Base-by-base conservation (phyloP, 495 filamentous ascomycete genomes). In the Aspergillus kassunensis region DNA sequence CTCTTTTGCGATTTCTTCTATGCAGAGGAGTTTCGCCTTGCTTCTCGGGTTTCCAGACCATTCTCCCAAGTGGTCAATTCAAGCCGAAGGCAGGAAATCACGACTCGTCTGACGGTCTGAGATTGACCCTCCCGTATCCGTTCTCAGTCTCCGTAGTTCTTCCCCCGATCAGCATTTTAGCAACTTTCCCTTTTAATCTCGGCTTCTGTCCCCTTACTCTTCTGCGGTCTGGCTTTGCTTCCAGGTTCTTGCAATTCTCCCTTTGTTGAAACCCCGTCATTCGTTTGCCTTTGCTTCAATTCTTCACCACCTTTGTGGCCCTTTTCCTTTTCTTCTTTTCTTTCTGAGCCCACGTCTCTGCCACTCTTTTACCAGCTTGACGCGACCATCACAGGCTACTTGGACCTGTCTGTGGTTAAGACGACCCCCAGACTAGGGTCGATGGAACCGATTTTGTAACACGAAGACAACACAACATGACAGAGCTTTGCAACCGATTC, bases 221-320 rank as follows among this genome's bases (percentile, higher is more conserved):
- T 44, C 45, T 51, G 52, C 18, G 6, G 13, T 43, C 39, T 44
- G 16, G 37, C 36, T 39, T 9, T 27, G 4, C 24, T 27, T 27
- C 24, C 4, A 27, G 37, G 27, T 49, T 41, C 45, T 54, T 44
- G 15, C 44, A 41, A 33, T 36, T 48, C 45, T 30, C 50, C 47
- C 24, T 10, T 7, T 49, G 29, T 40, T n/a, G 53, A 47, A 57
- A 58, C 57, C 62, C 33, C 59, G 61, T 63, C 68, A 67, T 46
- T 71, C 68, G 67, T 73, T 71, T 65, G 52, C 34, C 19, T 44
- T 50, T 35, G 27, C 20, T 57, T 53, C 50, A 27, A 29, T 49
- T 57, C 49, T 57, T 31, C 30, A 57, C 49, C 51, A 51, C 58
- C 13, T 19, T 18, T 13, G 51, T 57, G 44, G 52, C 30, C 35